A percentile compares a stretch with the other conserved stretches of the same genome.
Evolutionary conservation across 2,329 filamentous ascomycete genomes (phyloP).

Genomic region (Alternaria viburni): DNA sequence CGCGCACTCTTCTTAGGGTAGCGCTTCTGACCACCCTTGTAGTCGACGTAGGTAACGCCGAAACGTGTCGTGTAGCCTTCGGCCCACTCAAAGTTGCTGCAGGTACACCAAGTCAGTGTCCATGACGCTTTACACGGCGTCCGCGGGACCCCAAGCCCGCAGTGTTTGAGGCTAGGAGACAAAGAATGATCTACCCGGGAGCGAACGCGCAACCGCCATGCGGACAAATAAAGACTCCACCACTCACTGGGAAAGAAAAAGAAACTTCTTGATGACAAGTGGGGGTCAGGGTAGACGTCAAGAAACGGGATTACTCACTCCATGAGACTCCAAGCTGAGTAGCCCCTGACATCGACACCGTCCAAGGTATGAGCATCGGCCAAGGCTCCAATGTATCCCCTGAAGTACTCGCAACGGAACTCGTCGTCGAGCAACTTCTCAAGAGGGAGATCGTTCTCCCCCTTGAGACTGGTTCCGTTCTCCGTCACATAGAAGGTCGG

Average conservation of each 20-base stretch:
- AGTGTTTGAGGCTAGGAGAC: conserved; percentile 18
- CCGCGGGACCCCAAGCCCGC: neutral
- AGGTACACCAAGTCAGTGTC: conserved; percentile 17
- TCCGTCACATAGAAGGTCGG: conserved; percentile 88
- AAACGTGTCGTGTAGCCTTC: conserved; percentile 89
- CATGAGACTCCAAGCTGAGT: conserved; percentile 87
- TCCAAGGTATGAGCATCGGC: conserved; percentile 73
- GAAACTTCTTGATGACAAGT: neutral
- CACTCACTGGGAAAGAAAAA: neutral
- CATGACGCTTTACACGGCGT: neutral
- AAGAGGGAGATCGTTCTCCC: conserved; percentile 75
- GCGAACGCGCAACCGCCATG: neutral
- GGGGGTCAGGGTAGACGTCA: conserved; percentile 5
- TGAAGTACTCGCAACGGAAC: conserved; percentile 81
- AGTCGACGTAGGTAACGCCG: conserved; percentile 84
- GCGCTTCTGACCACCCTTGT: conserved; percentile 77
- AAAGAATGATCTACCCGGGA: conserved; percentile 1
- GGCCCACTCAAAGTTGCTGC: conserved; percentile 86
- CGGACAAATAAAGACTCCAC: neutral
- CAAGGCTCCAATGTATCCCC: conserved; percentile 77
- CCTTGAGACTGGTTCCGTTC: conserved; percentile 84
- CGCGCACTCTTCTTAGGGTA: conserved; percentile 84
- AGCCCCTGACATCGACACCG: conserved; percentile 78
- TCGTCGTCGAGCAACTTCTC: conserved; percentile 79
- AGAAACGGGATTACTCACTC: conserved; percentile 60